Base-by-base conservation (phyloP, 2,329 filamentous ascomycete genomes). In the Apiospora koreana region DNA sequence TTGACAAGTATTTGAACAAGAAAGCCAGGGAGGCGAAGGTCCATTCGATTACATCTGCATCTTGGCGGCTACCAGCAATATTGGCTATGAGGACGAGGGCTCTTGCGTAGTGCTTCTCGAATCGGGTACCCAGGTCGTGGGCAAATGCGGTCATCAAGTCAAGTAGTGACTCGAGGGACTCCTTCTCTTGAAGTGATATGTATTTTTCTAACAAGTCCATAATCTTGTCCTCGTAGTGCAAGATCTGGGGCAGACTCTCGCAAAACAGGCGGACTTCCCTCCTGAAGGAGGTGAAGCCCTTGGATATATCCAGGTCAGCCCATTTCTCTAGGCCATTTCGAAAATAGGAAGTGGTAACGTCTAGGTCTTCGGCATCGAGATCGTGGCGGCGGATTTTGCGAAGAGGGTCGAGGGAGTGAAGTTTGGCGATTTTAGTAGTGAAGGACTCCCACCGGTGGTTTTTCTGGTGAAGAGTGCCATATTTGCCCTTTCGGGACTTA, bases 1-100 rank as follows among this genome's bases (percentile, higher is more conserved):
- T 91, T 2, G 94, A 97, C 6, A 99, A 88, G 78, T 98, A 98
- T 79, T 99, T 99, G 88, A 99, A 98, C 50, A 98, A 86, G 86
- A 97, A 99, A 64, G 96, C 94, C 69, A 99, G 86, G 75, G 94
- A 95, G 16, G 92, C 94, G 82, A 99, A 99, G 67, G 94, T 95
- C 95, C 95, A 98, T 83, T 99, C 96, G 67, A 98, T 93, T n/a
- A 97, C 94, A 73, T 95, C 93, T 35, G 93, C 91, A 77, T 93
- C 92, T 70, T 93, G 87, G 68, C 93, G 90, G 76, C 90, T 92
- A 69, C 91, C 91, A 14, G 94, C 95, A 73, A 98, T 88, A 21
- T 90, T 89, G 48, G 93, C 89, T 69, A 99, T 90, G 69, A 97
- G 84, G 69, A 86, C 88, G 70, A 99, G 89, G 35, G 93, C 90